A percentile compares a stretch with the other conserved stretches of the same genome.
Conservation (phyloP, 129 eudicot genomes). For the Cynara cardunculus region DNA sequence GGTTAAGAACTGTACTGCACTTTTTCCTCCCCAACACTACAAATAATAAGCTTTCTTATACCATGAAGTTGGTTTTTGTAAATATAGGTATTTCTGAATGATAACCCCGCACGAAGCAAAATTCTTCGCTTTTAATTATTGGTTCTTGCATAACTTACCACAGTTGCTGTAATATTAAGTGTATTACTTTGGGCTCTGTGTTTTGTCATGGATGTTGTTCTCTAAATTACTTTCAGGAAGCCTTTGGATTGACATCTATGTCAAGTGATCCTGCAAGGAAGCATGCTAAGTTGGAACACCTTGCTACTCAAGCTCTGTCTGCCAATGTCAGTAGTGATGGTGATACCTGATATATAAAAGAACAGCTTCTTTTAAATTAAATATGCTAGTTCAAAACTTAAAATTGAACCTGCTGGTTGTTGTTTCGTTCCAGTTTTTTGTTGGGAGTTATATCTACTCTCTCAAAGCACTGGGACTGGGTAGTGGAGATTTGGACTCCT, state of each 20-base stretch:
- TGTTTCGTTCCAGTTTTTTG: neutral
- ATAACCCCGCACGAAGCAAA: neutral
- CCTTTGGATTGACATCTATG: constrained; percentile 29
- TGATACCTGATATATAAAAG: constrained; percentile 8
- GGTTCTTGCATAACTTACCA: neutral
- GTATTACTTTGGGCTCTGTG: neutral
- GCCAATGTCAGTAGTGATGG: constrained; percentile 14
- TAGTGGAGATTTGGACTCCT: neutral
- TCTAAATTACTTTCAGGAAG: constrained; percentile 26
- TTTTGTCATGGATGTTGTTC: neutral
- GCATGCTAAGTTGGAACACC: constrained; percentile 29
- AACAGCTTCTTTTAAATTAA: neutral
- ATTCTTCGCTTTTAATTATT: neutral
- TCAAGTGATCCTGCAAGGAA: constrained; percentile 36
- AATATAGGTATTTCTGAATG: constrained; percentile 7
- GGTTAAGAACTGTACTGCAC: neutral
- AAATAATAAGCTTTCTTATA: neutral
- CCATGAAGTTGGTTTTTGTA: neutral
- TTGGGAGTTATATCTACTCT: neutral
- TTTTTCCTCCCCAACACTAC: neutral
- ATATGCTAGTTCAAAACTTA: neutral
- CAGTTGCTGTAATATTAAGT: constrained; percentile 13
- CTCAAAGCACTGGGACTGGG: neutral
- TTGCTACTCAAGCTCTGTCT: constrained; percentile 27
- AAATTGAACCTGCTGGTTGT: neutral